Evolutionary conservation across 2,329 filamentous ascomycete genomes (phyloP), one percentile per base, ranked within the genome.

Genomic region (Didymellaceae sp.): DNA sequence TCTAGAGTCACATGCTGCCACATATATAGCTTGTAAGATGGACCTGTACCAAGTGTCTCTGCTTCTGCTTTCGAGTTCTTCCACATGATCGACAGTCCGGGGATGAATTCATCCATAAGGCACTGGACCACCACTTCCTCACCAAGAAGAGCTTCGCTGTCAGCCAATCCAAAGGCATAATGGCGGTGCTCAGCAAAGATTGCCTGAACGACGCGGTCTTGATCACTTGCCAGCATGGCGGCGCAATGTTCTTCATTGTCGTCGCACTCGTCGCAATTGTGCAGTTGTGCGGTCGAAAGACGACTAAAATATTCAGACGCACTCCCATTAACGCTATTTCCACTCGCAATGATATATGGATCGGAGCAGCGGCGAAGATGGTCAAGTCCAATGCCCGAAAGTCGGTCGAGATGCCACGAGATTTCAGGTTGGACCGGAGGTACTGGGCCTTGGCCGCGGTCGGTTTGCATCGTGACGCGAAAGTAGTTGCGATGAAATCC

Each of bases 111-210:
- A 13, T 45, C 20, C 33, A 32, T 39, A n/a, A 38, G 25, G 10
- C 9, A 20, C 25, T 25, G 33, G 5, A 38, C 42, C 4, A 45
- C 32, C 5, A 13, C 4, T 2, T 32, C 25, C 25, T 38, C 26
- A 11, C 18, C 33, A n/a, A 45, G 7, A 1, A 5, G 6, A 24
- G 14, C 11, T 11, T 45, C 42, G 10, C 11, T 33, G 11, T 25
- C 25, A 18, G 20, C 13, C 6, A 45, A 21, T 11, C 31, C 25
- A 10, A 54, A 54, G 13, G 46, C 42, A n/a, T 54, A 54, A 22
- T 54, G 52, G 14, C 46, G 45, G 17, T 54, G 52, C 21, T 51
- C 45, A 5, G 46, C 46, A 25, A 54, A 54, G 16, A 54, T 50
- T 18, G 52, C 34, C 20, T 46, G 46, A 4, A 46, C 37, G 17